Evolutionary conservation across 1,139 yeast species (phyloP).

Genomic region (Torulaspora pretoriensis): DNA sequence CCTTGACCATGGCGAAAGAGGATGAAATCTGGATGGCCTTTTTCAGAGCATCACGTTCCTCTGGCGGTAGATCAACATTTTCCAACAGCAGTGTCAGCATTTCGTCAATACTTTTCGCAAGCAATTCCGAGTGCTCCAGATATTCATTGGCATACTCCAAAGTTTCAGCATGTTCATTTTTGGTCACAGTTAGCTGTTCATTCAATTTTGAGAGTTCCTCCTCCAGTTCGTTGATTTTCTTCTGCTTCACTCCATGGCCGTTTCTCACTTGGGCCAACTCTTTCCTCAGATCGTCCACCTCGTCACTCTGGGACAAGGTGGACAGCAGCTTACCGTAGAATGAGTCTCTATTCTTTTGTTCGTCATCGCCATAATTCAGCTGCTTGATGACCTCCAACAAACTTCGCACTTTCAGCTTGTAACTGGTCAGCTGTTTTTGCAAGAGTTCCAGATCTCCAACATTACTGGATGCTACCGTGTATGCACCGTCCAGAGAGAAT

Average conservation of each 20-base stretch:
- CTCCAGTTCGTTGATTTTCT: conserved; percentile 19
- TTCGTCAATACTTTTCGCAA: conserved; percentile 33
- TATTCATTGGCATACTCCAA: conserved; percentile 34
- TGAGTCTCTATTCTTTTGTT: conserved; percentile 17
- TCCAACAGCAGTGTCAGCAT: conserved; percentile 29
- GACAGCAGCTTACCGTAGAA: conserved; percentile 21
- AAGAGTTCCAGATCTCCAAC: conserved; percentile 32
- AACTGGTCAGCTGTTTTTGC: conserved; percentile 37
- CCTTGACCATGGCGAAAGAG: conserved; percentile 35
- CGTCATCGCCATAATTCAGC: conserved; percentile 26
- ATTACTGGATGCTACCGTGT: conserved; percentile 23
- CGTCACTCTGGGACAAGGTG: conserved; percentile 27
- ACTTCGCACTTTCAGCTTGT: conserved; percentile 36
- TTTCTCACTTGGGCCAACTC: conserved; percentile 22
- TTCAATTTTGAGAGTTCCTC: conserved; percentile 27
- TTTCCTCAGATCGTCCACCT: conserved; percentile 27
- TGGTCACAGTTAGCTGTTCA: conserved; percentile 27
- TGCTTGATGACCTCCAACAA: conserved; percentile 37
- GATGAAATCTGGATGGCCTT: conserved; percentile 33
- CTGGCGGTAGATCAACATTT: conserved; percentile 24
- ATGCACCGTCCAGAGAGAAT: conserved; percentile 19
- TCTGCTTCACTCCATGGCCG: conserved; percentile 13
- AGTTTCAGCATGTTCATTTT: conserved; percentile 31
- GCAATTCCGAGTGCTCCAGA: conserved; percentile 32
- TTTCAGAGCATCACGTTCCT: conserved; percentile 31